These are phyloP conservation scores for Exophiala oligosperma DNA, from an alignment of 2,329 filamentous ascomycete genomes.

Conservation along the genomic window DNA sequence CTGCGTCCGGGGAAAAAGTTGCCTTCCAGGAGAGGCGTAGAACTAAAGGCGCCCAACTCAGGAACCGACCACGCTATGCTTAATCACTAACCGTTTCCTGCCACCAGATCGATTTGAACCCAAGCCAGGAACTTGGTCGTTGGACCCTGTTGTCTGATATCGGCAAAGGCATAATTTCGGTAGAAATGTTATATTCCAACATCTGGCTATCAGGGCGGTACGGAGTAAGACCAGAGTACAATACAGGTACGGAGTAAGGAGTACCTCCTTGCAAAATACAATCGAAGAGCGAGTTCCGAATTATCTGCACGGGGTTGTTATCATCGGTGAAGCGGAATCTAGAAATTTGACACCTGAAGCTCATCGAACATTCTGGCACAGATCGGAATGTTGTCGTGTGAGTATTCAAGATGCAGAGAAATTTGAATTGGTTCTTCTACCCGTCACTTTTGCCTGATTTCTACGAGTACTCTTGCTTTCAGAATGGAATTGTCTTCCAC, in stretches of 20 bases:
- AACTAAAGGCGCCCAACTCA: not conserved
- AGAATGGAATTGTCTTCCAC: no score
- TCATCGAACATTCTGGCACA: not conserved
- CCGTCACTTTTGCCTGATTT: no score
- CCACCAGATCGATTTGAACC: not conserved
- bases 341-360: not conserved
- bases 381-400: not conserved
- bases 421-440: no score
- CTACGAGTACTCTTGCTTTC: no score
- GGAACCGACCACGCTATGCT: not conserved
- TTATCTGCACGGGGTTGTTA: not conserved
- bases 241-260: no score
- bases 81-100: not conserved
- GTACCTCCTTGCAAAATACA: no score
- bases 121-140: slow-evolving; percentile 1
- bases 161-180: slow-evolving; percentile 1
- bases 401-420: no score
- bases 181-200: not conserved
- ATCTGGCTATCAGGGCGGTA: no score
- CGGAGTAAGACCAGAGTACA: no score
- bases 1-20: not conserved
- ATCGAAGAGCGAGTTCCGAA: no score
- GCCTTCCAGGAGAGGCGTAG: not conserved
- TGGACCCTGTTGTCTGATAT: not conserved
- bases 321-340: not conserved